phyloP scores from a whole-genome alignment of 257 asterid species.

The Jacaranda copaia region DNA sequence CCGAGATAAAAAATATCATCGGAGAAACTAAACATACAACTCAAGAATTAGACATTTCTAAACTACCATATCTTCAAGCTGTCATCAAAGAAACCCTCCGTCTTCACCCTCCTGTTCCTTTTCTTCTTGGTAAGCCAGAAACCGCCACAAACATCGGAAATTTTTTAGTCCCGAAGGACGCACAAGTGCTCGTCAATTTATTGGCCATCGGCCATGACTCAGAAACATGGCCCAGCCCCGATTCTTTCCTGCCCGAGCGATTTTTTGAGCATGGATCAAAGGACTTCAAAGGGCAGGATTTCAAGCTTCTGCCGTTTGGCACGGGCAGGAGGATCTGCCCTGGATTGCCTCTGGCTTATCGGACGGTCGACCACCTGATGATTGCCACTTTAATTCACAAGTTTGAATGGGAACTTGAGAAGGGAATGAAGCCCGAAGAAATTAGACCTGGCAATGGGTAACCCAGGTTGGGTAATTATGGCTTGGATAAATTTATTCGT shows the following conservation, averaged over 20 bases:
- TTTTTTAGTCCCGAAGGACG: constrained; percentile 26
- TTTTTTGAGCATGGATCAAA: constrained; percentile 16
- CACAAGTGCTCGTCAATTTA: constrained; percentile 28
- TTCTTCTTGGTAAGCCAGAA: constrained; percentile 12
- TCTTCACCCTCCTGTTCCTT: constrained; percentile 7
- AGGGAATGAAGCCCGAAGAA: not conserved
- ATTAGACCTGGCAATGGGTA: too few relatives aligned
- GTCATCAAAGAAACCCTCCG: constrained; percentile 25
- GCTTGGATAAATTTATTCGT: too few relatives aligned
- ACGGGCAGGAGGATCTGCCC: constrained; percentile 37
- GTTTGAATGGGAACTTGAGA: not conserved
- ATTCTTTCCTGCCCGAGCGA: constrained; percentile 34
- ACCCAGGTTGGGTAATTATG: too few relatives aligned
- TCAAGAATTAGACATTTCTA: constrained; percentile 22
- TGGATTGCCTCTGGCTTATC: constrained; percentile 36
- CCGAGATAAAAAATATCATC: constrained; percentile 30
- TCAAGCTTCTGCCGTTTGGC: constrained; percentile 36
- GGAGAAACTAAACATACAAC: not conserved
- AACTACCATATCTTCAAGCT: not conserved
- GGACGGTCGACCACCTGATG: constrained; percentile 32
- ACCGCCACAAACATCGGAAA: not conserved
- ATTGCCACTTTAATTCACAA: not conserved
- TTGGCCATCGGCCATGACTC: constrained; percentile 41
- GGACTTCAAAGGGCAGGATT: constrained; percentile 32
- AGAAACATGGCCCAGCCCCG: constrained; percentile 25